phyloP scores from a whole-genome alignment of 306 rosid genomes.

The Glycine soja region DNA sequence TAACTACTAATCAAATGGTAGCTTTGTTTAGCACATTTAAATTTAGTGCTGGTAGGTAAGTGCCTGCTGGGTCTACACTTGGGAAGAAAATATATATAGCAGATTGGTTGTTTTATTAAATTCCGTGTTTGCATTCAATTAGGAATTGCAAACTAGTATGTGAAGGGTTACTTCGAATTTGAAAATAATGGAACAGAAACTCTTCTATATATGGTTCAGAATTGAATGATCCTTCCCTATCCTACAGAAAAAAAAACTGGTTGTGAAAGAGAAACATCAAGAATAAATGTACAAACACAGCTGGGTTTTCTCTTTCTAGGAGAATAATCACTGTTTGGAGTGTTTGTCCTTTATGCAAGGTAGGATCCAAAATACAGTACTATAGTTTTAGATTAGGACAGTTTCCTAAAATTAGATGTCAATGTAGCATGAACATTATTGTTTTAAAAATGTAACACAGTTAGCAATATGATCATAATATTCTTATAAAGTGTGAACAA shows the following conservation, averaged over 20 bases:
- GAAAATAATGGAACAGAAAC: conserved; percentile 1
- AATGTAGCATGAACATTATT: not conserved
- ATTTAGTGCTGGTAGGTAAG: conserved; percentile 27
- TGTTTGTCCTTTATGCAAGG: conserved; percentile 41
- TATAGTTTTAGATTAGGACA: conserved; percentile 19
- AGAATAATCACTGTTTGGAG: conserved; percentile 42
- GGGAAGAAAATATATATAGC: not conserved
- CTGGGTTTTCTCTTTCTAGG: conserved; percentile 33
- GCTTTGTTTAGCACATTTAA: conserved; percentile 2
- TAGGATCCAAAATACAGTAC: conserved; percentile 44
- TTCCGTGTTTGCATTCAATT: conserved; percentile 11
- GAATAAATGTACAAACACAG: conserved; percentile 30
- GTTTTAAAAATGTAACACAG: not conserved
- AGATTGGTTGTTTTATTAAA: not conserved
- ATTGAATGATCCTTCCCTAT: conserved; percentile 33
- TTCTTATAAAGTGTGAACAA: not conserved
- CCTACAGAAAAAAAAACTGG: conserved; percentile 32
- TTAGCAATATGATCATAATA: not conserved
- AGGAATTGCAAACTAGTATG: not conserved
- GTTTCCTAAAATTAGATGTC: conserved; percentile 21
- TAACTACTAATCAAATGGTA: conserved; percentile 23
- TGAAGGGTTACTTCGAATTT: conserved; percentile 2
- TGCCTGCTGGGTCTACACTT: conserved; percentile 30
- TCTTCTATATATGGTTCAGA: conserved; percentile 29
- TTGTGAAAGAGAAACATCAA: conserved; percentile 43